phyloP scores from a whole-genome alignment of 2,329 filamentous ascomycete genomes.

The Ceratocystis eucalypticola region DNA sequence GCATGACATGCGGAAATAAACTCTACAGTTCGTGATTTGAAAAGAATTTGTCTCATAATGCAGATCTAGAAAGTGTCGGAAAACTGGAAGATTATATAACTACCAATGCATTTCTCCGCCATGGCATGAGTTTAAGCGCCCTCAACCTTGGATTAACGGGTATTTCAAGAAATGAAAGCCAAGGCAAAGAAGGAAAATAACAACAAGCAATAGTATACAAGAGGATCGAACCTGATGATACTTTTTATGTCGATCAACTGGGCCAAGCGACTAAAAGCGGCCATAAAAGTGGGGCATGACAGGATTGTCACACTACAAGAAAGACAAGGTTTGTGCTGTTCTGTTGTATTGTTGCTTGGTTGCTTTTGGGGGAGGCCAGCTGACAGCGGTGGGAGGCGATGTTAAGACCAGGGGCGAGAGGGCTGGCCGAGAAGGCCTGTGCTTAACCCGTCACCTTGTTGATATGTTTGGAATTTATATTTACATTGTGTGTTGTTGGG shows the following conservation, averaged over 20 bases:
- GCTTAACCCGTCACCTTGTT: not conserved
- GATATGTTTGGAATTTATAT: not conserved
- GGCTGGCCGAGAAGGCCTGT: conserved; percentile 1
- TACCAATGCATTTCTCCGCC: too few relatives aligned
- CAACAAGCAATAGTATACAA: not conserved
- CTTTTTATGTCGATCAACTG: not conserved
- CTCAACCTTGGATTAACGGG: too few relatives aligned
- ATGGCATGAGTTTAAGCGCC: too few relatives aligned
- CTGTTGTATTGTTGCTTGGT: not conserved
- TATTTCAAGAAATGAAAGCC: too few relatives aligned
- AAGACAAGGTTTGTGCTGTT: not conserved
- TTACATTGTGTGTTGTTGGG: not conserved
- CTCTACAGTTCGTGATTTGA: not conserved
- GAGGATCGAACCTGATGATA: not conserved
- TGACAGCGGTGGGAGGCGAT: not conserved
- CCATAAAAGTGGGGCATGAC: not conserved
- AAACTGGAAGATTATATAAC: not conserved
- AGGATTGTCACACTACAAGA: not conserved
- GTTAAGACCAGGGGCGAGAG: not conserved
- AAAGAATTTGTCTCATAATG: not conserved
- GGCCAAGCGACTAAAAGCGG: not conserved
- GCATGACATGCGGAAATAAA: not conserved
- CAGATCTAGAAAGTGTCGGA: not conserved
- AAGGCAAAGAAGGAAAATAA: too few relatives aligned
- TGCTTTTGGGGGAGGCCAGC: not conserved